phyloP scores from a whole-genome alignment of 495 filamentous ascomycete genomes.

The Penicillium arizonense region DNA sequence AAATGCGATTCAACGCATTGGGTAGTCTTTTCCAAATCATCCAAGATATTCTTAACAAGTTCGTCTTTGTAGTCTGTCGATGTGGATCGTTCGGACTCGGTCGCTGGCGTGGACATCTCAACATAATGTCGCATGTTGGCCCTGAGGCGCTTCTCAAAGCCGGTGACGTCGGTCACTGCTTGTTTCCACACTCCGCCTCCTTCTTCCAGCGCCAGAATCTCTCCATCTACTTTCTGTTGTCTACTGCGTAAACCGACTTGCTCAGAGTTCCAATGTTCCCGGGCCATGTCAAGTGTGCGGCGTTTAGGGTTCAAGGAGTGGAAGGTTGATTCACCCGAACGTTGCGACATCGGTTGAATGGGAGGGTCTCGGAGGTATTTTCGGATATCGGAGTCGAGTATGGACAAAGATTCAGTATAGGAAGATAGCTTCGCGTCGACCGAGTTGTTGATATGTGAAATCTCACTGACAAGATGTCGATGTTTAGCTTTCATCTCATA shows the following conservation, averaged over 20 bases:
- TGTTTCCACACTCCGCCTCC: conserved; percentile 80
- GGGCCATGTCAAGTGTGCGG: conserved; percentile 74
- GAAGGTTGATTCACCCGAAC: conserved; percentile 29
- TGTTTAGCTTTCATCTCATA: conserved; percentile 63
- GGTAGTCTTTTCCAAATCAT: conserved; percentile 43
- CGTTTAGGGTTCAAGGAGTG: conserved; percentile 62
- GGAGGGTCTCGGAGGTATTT: conserved; percentile 41
- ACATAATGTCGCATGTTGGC: conserved; percentile 50
- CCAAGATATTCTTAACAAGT: conserved; percentile 35
- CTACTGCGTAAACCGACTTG: conserved; percentile 54
- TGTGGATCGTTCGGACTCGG: conserved; percentile 7
- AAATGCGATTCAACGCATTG: conserved; percentile 37
- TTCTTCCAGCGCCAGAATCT: conserved; percentile 77
- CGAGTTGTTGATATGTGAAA: conserved; percentile 63
- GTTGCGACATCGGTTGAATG: conserved; percentile 41
- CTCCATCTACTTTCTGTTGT: conserved; percentile 59
- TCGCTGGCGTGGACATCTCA: conserved; percentile 21
- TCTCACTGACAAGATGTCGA: conserved; percentile 55
- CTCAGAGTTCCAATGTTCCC: conserved; percentile 72
- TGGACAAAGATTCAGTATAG: conserved; percentile 52
- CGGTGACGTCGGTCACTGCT: conserved; percentile 58
- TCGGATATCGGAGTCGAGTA: conserved; percentile 53
- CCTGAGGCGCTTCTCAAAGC: conserved; percentile 66
- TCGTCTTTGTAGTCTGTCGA: conserved; percentile 21
- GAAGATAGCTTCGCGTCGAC: conserved; percentile 60